Percentiles rank a stretch among this genome's conserved stretches.
Conservation (phyloP, 2,329 filamentous ascomycete species). For the Trichoderma cornu-damae region DNA sequence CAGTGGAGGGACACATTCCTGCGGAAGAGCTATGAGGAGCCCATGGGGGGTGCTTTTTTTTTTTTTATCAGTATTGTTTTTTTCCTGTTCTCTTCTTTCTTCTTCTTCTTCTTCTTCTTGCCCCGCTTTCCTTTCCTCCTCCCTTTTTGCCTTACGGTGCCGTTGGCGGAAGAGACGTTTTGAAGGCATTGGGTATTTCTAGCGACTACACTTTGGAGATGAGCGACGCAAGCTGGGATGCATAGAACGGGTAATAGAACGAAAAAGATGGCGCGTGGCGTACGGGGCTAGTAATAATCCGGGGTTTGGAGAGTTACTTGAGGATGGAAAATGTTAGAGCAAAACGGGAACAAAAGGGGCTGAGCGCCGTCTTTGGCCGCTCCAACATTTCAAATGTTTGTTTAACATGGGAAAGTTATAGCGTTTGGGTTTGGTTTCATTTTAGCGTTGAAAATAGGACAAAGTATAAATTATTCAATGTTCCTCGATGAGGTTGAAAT, state of each 20-base stretch:
- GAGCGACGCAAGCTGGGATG: background rate
- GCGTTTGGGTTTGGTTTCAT: conserved; percentile 1
- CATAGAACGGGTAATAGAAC: conserved; percentile 13
- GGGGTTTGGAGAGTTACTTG: conserved; percentile 4
- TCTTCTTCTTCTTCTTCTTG: background rate
- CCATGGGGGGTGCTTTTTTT: too few species aligned
- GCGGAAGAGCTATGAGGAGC: conserved; percentile 19
- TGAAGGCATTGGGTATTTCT: conserved; percentile 1
- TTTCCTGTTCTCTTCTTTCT: background rate
- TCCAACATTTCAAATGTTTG: background rate
- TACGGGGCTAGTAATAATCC: conserved; percentile 14
- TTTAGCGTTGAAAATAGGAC: conserved; percentile 6
- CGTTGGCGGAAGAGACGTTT: too few species aligned
- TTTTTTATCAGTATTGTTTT: too few species aligned
- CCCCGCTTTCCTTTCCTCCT: too few species aligned
- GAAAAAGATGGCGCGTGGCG: conserved; percentile 14
- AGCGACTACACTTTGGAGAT: conserved; percentile 2
- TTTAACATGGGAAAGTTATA: conserved; percentile 5
- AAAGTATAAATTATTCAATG: conserved; percentile 2
- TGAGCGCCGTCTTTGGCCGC: background rate
- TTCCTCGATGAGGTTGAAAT: background rate
- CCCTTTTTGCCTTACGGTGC: too few species aligned
- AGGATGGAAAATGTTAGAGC: conserved; percentile 8
- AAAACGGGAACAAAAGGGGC: background rate
- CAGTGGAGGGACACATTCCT: conserved; percentile 50